phyloP scores from a whole-genome alignment of 2,329 filamentous ascomycete genomes.

The Camillea tinctor region DNA sequence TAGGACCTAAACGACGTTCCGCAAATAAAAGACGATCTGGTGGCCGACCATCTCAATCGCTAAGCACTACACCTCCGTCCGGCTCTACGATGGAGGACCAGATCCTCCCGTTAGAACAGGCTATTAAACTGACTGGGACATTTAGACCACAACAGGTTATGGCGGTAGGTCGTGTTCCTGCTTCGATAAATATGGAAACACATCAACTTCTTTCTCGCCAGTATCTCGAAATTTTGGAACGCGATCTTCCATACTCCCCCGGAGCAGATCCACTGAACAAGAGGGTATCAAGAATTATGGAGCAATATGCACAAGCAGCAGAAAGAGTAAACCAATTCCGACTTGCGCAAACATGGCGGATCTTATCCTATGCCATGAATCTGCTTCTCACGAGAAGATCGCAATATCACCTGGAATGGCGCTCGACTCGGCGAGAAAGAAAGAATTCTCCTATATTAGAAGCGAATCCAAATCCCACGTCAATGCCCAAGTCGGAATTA shows the following conservation, averaged over 20 bases:
- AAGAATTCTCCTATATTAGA: conserved; percentile 10
- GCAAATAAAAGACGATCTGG: conserved; percentile 44
- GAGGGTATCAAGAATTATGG: conserved; percentile 51
- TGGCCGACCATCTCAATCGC: conserved; percentile 40
- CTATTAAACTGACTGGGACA: conserved; percentile 54
- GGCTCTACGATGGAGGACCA: conserved; percentile 40
- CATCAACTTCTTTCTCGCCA: conserved; percentile 57
- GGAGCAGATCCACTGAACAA: conserved; percentile 41
- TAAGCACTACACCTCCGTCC: conserved; percentile 58
- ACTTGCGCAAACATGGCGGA: conserved; percentile 63
- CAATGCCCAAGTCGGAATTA: conserved; percentile 12
- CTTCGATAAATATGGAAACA: conserved; percentile 46
- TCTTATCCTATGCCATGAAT: conserved; percentile 55
- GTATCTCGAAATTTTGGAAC: conserved; percentile 55
- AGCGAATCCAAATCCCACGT: conserved; percentile 11
- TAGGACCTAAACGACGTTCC: conserved; percentile 45
- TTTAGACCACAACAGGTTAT: conserved; percentile 63
- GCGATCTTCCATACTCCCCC: conserved; percentile 44
- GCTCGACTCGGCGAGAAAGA: conserved; percentile 37
- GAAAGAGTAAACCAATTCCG: conserved; percentile 57
- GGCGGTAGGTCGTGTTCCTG: conserved; percentile 58
- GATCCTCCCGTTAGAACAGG: conserved; percentile 55
- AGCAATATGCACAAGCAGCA: conserved; percentile 57
- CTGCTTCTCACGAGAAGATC: conserved; percentile 55
- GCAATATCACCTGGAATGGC: conserved; percentile 54